Percentiles rank a stretch among this genome's conserved stretches.
Conservation (phyloP, 2,329 filamentous ascomycete species). For the Lojkania enalia region DNA sequence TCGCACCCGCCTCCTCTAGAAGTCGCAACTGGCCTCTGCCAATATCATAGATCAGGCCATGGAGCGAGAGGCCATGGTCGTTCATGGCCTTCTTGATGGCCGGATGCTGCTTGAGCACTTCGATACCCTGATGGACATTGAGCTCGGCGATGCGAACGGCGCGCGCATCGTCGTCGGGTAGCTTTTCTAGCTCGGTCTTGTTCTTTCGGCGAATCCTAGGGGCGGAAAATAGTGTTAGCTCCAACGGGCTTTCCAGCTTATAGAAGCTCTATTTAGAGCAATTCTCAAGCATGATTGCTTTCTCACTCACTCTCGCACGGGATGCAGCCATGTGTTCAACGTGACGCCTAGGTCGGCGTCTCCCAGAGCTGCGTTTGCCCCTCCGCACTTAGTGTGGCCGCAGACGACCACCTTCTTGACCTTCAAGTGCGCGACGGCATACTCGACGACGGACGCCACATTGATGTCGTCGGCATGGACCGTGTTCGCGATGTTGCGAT, state of each 20-base stretch:
- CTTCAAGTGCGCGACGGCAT: conserved; percentile 71
- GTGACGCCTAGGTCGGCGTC: conserved; percentile 61
- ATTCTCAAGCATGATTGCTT: too few species aligned
- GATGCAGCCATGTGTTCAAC: conserved; percentile 64
- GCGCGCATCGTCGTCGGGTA: conserved; percentile 52
- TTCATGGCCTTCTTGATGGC: conserved; percentile 70
- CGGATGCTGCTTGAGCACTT: conserved; percentile 68
- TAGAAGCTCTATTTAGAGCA: not conserved
- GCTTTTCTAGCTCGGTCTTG: conserved; percentile 52
- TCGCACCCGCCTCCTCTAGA: conserved; percentile 44
- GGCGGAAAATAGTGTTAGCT: conserved; percentile 12
- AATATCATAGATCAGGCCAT: conserved; percentile 77
- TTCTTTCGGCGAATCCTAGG: conserved; percentile 56
- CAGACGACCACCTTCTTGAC: conserved; percentile 66
- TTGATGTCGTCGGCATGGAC: conserved; percentile 75
- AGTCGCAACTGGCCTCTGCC: conserved; percentile 58
- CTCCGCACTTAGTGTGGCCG: conserved; percentile 64
- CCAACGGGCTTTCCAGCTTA: conserved; percentile 1
- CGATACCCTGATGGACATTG: conserved; percentile 72
- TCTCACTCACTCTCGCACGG: conserved; percentile 53
- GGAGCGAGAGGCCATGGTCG: conserved; percentile 71
- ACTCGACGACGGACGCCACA: conserved; percentile 76
- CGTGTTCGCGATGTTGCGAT: conserved; percentile 90
- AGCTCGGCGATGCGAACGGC: conserved; percentile 70
- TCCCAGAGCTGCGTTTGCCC: conserved; percentile 58